Base-by-base conservation (phyloP, 192 early-diverging fungal genomes). In the Glomus cerebriforme region DNA sequence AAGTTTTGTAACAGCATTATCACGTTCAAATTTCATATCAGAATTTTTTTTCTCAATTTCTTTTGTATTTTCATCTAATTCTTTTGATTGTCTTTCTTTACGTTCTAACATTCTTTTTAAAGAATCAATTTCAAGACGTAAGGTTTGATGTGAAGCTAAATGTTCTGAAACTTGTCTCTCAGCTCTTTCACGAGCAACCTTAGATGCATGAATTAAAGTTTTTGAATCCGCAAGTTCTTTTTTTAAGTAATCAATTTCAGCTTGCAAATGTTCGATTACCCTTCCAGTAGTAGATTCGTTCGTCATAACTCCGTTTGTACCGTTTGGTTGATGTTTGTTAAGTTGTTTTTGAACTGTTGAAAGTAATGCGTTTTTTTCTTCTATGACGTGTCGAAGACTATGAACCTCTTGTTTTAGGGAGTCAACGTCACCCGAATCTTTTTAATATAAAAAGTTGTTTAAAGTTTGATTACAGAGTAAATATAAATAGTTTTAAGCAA, bases 11-110 rank as follows among this genome's bases (percentile, higher is more conserved):
- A 32, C 35, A 15, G 77, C 77, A 58, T 78, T 78, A 54, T 78
- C 77, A 31, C 77, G 63, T 68, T 78, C 77, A 68, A 68, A 78
- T 37, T 78, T 78, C 77, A 78, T 78, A 68, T 78, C 63, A 37
- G 58, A 26, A 58, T 59, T 66, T 32, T 58, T 78, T 68, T 78
- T 66, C 9, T 69, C 77, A 54, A 49, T 32, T 29, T 78, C 77
- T 58, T 68, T 67, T 26, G 49, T 3, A 27, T 24, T n/a, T 60
- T 68, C 45, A 9, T 78, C 77, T 34, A 78, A 54, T 59, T 78
- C 77, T 58, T 78, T 78, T 1, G 58, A n/a, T 39, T 78, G 62
- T 32, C 65, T 66, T 78, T 78, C 77, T 39, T 78, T 78, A 19
- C 77, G 31, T 68, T 78, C 77, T 26, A 78, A 22, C 66, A 78